phyloP scores from a whole-genome alignment of 805 yeast genomes.

The Wickerhamiella parazyma region DNA sequence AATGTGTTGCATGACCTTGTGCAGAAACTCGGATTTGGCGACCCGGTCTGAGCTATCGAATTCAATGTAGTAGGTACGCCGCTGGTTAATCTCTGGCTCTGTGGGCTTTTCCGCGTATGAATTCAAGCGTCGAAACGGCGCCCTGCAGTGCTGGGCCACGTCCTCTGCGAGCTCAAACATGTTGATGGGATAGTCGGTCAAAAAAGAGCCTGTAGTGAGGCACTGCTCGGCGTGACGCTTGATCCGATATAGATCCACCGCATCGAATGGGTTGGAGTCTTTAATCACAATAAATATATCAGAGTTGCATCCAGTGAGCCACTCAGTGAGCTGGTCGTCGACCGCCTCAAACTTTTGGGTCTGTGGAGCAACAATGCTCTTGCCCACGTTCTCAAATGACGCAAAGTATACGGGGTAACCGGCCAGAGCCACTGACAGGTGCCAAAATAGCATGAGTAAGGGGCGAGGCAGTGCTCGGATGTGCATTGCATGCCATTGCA shows the following conservation, averaged over 20 bases:
- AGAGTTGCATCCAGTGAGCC: conserved; percentile 20
- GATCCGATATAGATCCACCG: conserved; percentile 11
- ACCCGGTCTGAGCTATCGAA: conserved; percentile 11
- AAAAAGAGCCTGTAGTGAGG: conserved; percentile 17
- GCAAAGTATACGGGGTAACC: conserved; percentile 20
- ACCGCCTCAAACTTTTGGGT: conserved; percentile 9
- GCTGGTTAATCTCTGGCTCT: conserved; percentile 12
- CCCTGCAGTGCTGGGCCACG: conserved; percentile 18
- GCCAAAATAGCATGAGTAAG: neutral
- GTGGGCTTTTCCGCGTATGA: conserved; percentile 8
- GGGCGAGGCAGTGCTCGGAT: neutral
- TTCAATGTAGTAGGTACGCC: conserved; percentile 17
- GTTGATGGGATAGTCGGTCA: conserved; percentile 15
- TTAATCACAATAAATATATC: conserved; percentile 18
- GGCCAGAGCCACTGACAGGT: neutral
- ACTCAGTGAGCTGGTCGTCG: conserved; percentile 17
- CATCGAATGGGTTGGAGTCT: conserved; percentile 17
- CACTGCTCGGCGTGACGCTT: conserved; percentile 18
- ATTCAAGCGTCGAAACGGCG: conserved; percentile 10
- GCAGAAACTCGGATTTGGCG: conserved; percentile 30
- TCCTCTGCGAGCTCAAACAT: conserved; percentile 19
- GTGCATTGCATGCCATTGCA: too few relatives aligned
- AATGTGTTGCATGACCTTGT: conserved; percentile 45
- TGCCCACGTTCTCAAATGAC: conserved; percentile 20
- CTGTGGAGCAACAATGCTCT: conserved; percentile 2